Conservation (phyloP, 805 yeast genomes). For the Myxozyma nipponensis region DNA sequence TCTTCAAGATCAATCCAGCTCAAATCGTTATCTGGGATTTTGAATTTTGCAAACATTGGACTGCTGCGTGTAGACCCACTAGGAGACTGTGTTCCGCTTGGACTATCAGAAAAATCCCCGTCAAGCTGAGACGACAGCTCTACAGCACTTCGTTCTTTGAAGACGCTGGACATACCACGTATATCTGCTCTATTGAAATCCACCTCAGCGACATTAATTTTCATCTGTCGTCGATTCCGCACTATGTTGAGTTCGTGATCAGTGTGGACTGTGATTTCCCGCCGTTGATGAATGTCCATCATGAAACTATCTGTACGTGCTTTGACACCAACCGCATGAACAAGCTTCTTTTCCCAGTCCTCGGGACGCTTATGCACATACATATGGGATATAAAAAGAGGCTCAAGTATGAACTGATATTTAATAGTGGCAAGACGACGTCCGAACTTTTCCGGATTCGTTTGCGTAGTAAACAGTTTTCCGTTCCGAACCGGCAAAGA, state of each 20-base stretch:
- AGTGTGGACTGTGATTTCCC: slow-evolving; percentile 33
- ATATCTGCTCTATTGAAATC: slow-evolving; percentile 67
- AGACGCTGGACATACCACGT: slow-evolving; percentile 59
- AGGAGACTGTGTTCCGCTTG: slow-evolving; percentile 17
- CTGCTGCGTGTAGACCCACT: slow-evolving; percentile 26
- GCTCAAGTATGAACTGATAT: slow-evolving; percentile 67
- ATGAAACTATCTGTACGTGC: slow-evolving; percentile 52
- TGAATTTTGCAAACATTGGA: slow-evolving; percentile 32
- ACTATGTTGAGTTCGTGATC: slow-evolving; percentile 16
- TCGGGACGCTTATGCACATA: slow-evolving; percentile 51
- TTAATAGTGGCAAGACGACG: slow-evolving; percentile 72
- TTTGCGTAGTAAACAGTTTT: slow-evolving; percentile 50
- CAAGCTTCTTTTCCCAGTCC: slow-evolving; percentile 42
- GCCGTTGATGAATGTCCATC: slow-evolving; percentile 63
- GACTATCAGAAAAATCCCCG: slow-evolving; percentile 28
- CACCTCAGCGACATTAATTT: slow-evolving; percentile 64
- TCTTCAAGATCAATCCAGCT: slow-evolving; percentile 76
- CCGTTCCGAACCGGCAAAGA: slow-evolving; percentile 80
- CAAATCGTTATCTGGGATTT: slow-evolving; percentile 36
- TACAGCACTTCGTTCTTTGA: slow-evolving; percentile 52
- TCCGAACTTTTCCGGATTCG: slow-evolving; percentile 61
- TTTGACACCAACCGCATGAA: slow-evolving; percentile 63
- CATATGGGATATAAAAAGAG: slow-evolving; percentile 70
- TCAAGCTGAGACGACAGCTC: slow-evolving; percentile 34
- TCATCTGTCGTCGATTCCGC: slow-evolving; percentile 45